Conservation (phyloP, 768 basidiomycete species). For the Hygrophoropsis aurantiaca region DNA sequence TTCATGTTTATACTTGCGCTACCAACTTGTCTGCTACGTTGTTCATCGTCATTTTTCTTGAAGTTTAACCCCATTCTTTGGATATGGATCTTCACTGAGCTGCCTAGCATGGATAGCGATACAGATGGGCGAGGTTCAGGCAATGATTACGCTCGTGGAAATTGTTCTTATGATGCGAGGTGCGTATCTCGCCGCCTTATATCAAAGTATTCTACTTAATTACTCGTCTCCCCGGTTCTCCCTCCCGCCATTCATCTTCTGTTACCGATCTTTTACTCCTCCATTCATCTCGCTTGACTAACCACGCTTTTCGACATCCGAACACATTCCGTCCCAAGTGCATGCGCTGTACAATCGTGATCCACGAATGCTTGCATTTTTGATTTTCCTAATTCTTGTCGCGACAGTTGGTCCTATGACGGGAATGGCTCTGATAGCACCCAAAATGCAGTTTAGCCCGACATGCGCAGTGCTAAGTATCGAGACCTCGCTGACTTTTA, state of each 20-base stretch:
- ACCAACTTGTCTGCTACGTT: too few relatives aligned
- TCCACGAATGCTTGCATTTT: too few relatives aligned
- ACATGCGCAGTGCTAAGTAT: too few relatives aligned
- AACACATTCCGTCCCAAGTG: background rate
- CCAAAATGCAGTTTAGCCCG: too few relatives aligned
- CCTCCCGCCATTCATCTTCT: too few relatives aligned
- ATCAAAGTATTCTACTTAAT: background rate
- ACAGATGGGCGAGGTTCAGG: conserved; percentile 3
- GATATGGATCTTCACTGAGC: background rate
- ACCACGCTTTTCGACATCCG: background rate
- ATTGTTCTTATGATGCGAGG: conserved; percentile 20
- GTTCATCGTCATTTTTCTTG: conserved; percentile 5
- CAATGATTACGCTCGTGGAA: conserved; percentile 18
- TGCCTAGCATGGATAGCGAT: conserved; percentile 9
- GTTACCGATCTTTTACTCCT: too few relatives aligned
- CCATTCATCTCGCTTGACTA: background rate
- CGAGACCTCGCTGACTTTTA: too few relatives aligned
- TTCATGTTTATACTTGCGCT: too few relatives aligned
- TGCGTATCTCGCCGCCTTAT: conserved; percentile 6
- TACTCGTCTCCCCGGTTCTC: too few relatives aligned
- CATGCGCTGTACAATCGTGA: background rate
- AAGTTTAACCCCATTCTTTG: background rate
- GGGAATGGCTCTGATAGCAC: too few relatives aligned
- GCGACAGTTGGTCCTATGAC: too few relatives aligned
- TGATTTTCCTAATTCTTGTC: too few relatives aligned